phyloP scores from a whole-genome alignment of 2,329 filamentous ascomycete species.

The Aureobasidium sp. region DNA sequence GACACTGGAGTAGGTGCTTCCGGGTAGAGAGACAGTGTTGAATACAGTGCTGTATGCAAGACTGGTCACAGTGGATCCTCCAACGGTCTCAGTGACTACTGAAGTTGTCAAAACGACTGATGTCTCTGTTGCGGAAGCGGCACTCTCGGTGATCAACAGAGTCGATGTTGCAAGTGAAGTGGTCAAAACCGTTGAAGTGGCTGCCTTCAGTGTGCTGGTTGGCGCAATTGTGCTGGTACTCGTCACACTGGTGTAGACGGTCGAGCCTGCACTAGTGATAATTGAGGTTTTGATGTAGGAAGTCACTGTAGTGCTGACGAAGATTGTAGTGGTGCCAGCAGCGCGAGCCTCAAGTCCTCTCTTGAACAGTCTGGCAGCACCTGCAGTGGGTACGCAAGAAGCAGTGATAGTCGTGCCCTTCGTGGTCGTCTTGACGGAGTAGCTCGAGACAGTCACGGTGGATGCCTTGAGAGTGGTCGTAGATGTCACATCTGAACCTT shows the following conservation, averaged over 20 bases:
- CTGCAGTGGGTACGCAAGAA: conserved; percentile 22
- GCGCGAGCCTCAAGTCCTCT: conserved; percentile 16
- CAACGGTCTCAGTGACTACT: neutral
- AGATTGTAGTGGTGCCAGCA: conserved; percentile 19
- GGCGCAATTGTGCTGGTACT: conserved; percentile 19
- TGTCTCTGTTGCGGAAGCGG: conserved; percentile 15
- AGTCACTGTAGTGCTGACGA: conserved; percentile 20
- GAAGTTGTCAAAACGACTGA: conserved; percentile 13
- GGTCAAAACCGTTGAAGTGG: conserved; percentile 17
- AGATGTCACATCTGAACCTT: conserved; percentile 18
- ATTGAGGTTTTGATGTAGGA: conserved; percentile 19
- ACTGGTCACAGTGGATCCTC: conserved; percentile 8
- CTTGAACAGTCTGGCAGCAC: conserved; percentile 14
- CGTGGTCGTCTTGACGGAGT: conserved; percentile 21
- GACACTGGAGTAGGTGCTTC: conserved; percentile 16
- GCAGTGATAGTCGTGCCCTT: conserved; percentile 23
- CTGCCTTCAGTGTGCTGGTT: conserved; percentile 19
- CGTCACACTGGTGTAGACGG: conserved; percentile 18
- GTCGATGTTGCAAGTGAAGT: conserved; percentile 15
- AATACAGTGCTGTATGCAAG: conserved; percentile 5
- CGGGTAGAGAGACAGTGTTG: conserved; percentile 7
- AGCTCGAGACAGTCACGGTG: conserved; percentile 18
- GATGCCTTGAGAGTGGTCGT: conserved; percentile 18
- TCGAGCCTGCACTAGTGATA: conserved; percentile 13
- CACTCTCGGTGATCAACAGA: conserved; percentile 3